Base-by-base conservation (phyloP, 2,329 filamentous ascomycete genomes). In the Exophiala bonariae region DNA sequence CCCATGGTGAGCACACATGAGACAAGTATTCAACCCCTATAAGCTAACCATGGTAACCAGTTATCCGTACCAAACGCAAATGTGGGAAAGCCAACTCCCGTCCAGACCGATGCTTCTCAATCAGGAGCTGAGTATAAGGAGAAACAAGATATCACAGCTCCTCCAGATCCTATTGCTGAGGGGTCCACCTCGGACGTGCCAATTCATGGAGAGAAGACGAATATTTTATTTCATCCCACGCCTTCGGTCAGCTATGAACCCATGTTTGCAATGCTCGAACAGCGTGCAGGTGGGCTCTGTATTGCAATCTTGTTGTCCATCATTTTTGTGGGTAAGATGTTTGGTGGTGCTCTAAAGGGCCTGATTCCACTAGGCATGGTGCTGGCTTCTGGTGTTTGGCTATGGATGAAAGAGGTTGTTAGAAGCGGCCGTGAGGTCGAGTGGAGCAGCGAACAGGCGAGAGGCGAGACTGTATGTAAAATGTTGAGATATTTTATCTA, bases 131-230 rank as follows among this genome's bases (percentile, higher is more conserved):
- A 95, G 55, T 96, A 97, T 67, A 87, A 86, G 55, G 64, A 86
- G 47, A 87, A 83, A 8, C 92, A 96, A 69, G 92, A 97, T 68
- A 76, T 95, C 47, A 95, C 89, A 0, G 88, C 92, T 1, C 92
- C 92, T 2, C 92, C 92, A 1, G 91, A 95, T 57, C 92, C 92
- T 0, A 76, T 96, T 16, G 83, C 85, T 13, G 79, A 85, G 47
- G 89, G 89, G 10, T 82, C 85, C 26, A 97, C 92, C 0, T 91
- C 89, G 19, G 93, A 97, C 67, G 90, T 97, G 1, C 93, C 93
- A 3, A 95, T 97, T 49, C 87, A 91, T 63, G 92, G 91, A 61
- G 92, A 97, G 65, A 96, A 93, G 78, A 97, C 93, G 3, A 96
- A 96, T 54, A 85, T 97, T 14, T 78, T 96, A 22, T 97, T 97